Conservation (phyloP, 495 filamentous ascomycete species). For the Hypoxylon fragiforme region DNA sequence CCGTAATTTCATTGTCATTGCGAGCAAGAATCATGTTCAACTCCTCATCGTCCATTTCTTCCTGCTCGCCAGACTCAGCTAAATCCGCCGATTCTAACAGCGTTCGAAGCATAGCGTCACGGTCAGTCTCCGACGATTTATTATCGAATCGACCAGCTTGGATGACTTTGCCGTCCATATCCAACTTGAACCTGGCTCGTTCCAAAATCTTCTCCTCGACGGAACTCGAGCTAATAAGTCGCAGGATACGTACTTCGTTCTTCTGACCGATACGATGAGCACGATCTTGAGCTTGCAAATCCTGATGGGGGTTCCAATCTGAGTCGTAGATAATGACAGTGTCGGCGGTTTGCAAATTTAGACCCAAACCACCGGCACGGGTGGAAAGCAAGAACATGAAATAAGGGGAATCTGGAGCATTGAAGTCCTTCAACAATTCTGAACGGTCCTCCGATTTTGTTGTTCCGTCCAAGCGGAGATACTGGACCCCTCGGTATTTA, state of each 20-base stretch:
- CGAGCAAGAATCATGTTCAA: conserved; percentile 86
- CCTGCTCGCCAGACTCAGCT: conserved; percentile 77
- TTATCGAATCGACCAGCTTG: conserved; percentile 99
- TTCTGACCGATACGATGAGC: conserved; percentile 99
- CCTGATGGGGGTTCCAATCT: conserved; percentile 99
- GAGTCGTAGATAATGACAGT: conserved; percentile 99
- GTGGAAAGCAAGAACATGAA: conserved; percentile 99
- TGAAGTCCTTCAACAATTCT: conserved; percentile 84
- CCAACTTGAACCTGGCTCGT: conserved; percentile 94
- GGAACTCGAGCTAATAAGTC: conserved; percentile 93
- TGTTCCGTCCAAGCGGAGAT: conserved; percentile 90
- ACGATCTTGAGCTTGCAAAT: conserved; percentile 98
- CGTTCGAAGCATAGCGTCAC: conserved; percentile 90
- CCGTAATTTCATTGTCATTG: conserved; percentile 67
- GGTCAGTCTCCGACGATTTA: conserved; percentile 97
- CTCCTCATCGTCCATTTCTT: conserved; percentile 97
- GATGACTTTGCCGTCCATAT: conserved; percentile 99
- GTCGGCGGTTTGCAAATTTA: conserved; percentile 96
- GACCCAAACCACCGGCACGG: conserved; percentile 93
- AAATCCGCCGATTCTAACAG: conserved; percentile 91
- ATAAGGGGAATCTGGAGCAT: conserved; percentile 84
- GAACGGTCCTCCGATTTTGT: conserved; percentile 98
- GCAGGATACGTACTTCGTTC: conserved; percentile 96
- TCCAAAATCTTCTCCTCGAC: conserved; percentile 99
- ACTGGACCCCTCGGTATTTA: conserved; percentile 75